A percentile compares a stretch with the other conserved stretches of the same genome.
These are phyloP conservation scores for Calonectria hawksworthii DNA, from an alignment of 2,329 filamentous ascomycete genomes.

Conservation along the genomic window DNA sequence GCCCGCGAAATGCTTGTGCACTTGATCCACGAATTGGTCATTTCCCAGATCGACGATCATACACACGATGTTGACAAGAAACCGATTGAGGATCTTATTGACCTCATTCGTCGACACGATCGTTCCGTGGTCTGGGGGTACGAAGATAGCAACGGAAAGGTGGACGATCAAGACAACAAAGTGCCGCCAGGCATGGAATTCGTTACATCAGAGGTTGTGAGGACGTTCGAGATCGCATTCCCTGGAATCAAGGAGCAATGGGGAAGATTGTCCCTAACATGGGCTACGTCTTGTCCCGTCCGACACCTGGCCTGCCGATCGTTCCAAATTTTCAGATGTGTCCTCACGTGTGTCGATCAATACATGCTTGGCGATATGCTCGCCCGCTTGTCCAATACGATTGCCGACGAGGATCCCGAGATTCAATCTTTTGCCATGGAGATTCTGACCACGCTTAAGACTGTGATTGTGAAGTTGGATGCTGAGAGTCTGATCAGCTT, in stretches of 20 bases:
- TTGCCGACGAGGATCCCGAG: slow-evolving; percentile 93
- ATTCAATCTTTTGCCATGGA: slow-evolving; percentile 99
- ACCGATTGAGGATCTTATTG: slow-evolving; percentile 88
- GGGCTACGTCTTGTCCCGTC: slow-evolving; percentile 97
- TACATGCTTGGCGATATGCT: slow-evolving; percentile 98
- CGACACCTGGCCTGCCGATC: slow-evolving; percentile 95
- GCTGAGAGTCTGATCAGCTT: slow-evolving; percentile 86
- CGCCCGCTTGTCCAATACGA: slow-evolving; percentile 93
- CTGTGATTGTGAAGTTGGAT: slow-evolving; percentile 88
- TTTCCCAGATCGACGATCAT: slow-evolving; percentile 80
- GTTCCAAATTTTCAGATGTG: slow-evolving; percentile 96
- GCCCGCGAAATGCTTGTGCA: slow-evolving; percentile 98
- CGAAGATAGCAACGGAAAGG: slow-evolving; percentile 89
- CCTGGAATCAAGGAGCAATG: slow-evolving; percentile 91
- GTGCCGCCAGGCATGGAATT: slow-evolving; percentile 91
- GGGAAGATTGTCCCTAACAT: slow-evolving; percentile 90
- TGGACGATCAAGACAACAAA: slow-evolving; percentile 79
- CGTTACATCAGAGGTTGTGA: slow-evolving; percentile 84
- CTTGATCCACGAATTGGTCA: slow-evolving; percentile 94
- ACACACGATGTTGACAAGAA: slow-evolving; percentile 73
- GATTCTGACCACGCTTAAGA: slow-evolving; percentile 93
- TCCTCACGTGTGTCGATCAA: slow-evolving; percentile 90
- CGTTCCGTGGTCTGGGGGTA: slow-evolving; percentile 92
- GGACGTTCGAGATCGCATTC: slow-evolving; percentile 87
- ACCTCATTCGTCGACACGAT: slow-evolving; percentile 88